Evolutionary conservation across 805 yeast species (phyloP).

Genomic region (Kuraishia ogatae): DNA sequence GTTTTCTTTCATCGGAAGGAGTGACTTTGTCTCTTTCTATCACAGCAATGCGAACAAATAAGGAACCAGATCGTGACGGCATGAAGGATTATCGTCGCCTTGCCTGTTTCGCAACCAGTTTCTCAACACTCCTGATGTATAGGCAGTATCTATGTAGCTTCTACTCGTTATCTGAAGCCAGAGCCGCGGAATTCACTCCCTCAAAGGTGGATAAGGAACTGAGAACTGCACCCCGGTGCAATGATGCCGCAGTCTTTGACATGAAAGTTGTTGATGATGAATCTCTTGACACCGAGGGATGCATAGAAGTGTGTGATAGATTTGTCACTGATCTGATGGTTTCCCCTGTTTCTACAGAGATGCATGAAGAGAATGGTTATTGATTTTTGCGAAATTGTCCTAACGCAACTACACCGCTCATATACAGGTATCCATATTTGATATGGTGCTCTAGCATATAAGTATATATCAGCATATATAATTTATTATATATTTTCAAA

Average conservation of each 20-base stretch:
- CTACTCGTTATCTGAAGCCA: conserved; percentile 16
- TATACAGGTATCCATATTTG: no score
- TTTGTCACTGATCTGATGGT: neutral
- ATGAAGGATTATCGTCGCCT: conserved; percentile 2
- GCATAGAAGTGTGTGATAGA: neutral
- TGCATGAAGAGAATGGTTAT: neutral
- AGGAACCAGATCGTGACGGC: conserved; percentile 6
- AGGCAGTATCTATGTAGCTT: conserved; percentile 14
- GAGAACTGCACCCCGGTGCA: conserved; percentile 17
- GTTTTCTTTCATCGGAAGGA: conserved; percentile 31
- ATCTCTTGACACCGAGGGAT: neutral
- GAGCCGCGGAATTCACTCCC: conserved; percentile 21
- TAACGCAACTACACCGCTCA: no score
- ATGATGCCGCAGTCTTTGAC: neutral
- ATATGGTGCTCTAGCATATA: neutral
- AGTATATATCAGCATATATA: no score
- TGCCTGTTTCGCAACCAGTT: conserved; percentile 6
- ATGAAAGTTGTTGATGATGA: neutral
- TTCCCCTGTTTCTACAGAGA: conserved; percentile 1
- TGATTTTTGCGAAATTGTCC: no score
- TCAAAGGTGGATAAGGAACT: conserved; percentile 24
- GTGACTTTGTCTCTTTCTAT: conserved; percentile 21
- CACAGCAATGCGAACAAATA: conserved; percentile 1
- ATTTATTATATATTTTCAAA: no score
- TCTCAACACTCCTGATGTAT: conserved; percentile 10